phyloP scores from a whole-genome alignment of 2,329 filamentous ascomycete species.

The Lasiodiplodia gonubiensis region DNA sequence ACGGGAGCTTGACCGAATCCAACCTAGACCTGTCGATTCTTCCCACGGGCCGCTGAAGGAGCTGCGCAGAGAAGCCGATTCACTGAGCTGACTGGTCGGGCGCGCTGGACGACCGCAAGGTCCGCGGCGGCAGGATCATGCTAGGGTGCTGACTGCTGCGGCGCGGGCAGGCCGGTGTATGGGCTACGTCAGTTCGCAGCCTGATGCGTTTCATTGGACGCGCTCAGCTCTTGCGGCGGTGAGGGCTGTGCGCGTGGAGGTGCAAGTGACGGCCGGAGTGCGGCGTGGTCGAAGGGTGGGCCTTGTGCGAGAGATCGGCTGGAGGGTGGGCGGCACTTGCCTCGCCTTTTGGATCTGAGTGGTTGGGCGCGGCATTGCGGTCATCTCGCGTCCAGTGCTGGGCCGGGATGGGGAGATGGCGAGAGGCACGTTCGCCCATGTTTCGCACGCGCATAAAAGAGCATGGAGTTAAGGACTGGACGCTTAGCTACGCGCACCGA shows the following conservation, averaged over 20 bases:
- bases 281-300: slow-evolving; percentile 3
- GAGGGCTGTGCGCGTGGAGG: slow-evolving; percentile 10
- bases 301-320: slow-evolving; percentile 9
- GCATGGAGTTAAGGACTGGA: slow-evolving; percentile 4
- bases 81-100: background rate
- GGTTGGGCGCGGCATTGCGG: background rate
- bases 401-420: background rate
- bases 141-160: slow-evolving; percentile 15
- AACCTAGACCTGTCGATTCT: slow-evolving; percentile 1
- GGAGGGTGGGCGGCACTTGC: background rate
- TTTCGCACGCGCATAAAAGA: slow-evolving; percentile 24
- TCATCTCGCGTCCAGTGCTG: background rate
- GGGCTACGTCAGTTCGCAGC: slow-evolving; percentile 3
- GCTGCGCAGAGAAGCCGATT: background rate
- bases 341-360: background rate
- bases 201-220: background rate
- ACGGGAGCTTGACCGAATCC: slow-evolving; percentile 10
- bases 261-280: background rate
- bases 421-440: slow-evolving; percentile 10
- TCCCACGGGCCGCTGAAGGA: background rate
- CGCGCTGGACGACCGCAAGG: background rate
- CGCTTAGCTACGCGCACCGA: background rate
- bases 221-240: slow-evolving; percentile 3
- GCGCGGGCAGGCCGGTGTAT: background rate
- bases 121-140: background rate